Percentiles rank a stretch among this genome's conserved stretches.
Evolutionary conservation across 176 grass and related monocot species (phyloP).

Genomic region (Melocanna baccifera): DNA sequence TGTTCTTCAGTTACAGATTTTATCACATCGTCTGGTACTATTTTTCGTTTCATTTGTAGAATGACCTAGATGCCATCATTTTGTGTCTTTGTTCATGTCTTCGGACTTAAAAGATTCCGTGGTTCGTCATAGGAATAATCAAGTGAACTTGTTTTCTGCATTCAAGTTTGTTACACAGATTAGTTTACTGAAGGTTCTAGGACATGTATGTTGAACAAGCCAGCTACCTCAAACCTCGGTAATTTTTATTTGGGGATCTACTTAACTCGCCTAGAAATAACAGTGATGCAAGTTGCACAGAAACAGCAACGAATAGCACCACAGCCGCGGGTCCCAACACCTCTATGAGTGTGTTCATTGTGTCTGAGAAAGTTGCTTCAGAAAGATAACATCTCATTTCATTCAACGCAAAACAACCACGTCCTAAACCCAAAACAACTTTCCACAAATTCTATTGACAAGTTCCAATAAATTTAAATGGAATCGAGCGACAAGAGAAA

Average conservation of each 20-base stretch:
- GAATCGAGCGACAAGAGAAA: neutral
- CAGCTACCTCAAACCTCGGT: neutral
- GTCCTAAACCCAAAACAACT: neutral
- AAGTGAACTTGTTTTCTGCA: neutral
- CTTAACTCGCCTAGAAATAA: neutral
- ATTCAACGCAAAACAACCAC: neutral
- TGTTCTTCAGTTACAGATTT: neutral
- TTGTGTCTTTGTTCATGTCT: neutral
- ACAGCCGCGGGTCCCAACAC: neutral
- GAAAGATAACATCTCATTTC: neutral
- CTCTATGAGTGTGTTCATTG: neutral
- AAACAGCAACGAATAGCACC: too few species aligned
- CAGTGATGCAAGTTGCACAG: neutral
- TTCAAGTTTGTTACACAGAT: neutral
- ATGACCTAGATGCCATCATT: neutral
- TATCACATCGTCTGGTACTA: neutral
- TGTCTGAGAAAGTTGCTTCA: neutral
- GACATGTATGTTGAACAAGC: neutral
- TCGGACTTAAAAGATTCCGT: neutral
- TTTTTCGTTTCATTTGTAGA: neutral
- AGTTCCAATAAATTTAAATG: neutral
- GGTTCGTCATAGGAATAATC: neutral
- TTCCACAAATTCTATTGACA: neutral
- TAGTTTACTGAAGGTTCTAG: neutral
- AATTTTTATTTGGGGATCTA: neutral